Percentiles rank a stretch among this genome's conserved stretches.
Conservation (phyloP, 2,329 filamentous ascomycete genomes). For the Xylariales sp. region DNA sequence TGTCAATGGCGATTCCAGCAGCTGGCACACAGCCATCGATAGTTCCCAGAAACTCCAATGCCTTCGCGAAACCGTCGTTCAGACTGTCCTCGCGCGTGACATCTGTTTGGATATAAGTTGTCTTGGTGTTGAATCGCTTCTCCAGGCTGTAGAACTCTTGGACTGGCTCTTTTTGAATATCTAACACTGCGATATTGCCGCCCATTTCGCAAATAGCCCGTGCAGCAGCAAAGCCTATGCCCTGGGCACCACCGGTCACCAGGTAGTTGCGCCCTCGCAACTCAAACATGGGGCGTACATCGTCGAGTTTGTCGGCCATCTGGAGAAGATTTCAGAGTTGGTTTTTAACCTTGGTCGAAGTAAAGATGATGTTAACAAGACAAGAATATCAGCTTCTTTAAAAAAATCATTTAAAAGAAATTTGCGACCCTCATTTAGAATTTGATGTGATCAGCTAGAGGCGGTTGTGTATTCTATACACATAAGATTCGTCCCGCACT, state of each 20-base stretch:
- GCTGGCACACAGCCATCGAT: constrained; percentile 20
- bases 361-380: too few species aligned
- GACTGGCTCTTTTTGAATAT: constrained; percentile 25
- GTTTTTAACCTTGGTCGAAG: too few species aligned
- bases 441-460: too few species aligned
- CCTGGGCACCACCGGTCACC: constrained; percentile 33
- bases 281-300: constrained; percentile 27
- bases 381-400: too few species aligned
- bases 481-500: too few species aligned
- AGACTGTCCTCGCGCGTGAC: constrained; percentile 14
- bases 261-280: constrained; percentile 29
- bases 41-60: constrained; percentile 13
- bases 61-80: constrained; percentile 14
- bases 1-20: constrained; percentile 21
- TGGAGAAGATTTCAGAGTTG: background rate
- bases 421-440: too few species aligned
- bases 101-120: constrained; percentile 10
- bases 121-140: constrained; percentile 2
- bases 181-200: constrained; percentile 33
- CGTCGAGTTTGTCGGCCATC: constrained; percentile 12
- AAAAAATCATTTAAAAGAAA: too few species aligned
- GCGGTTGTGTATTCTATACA: too few species aligned
- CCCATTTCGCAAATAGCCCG: constrained; percentile 35
- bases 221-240: constrained; percentile 32
- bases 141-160: constrained; percentile 20